Base-by-base conservation (phyloP, 352 stramenopile genomes). In the Phytopythium boreale region DNA sequence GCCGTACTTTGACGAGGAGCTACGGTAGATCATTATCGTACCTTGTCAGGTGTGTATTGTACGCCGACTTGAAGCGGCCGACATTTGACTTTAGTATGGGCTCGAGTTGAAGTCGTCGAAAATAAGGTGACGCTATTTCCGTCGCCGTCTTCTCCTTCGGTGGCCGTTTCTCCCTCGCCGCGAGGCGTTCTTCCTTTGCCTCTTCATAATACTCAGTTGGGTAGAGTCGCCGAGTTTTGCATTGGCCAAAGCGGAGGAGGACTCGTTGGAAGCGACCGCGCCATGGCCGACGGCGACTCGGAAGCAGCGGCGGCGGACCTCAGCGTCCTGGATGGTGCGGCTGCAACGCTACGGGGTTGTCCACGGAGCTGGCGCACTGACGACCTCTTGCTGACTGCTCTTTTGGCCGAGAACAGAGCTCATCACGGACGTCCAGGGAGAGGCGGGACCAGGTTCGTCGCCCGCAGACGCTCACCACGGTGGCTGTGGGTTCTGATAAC, bases 301-400 rank as follows among this genome's bases (percentile, higher is more conserved):
- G 43, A 7, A 22, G 43, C 49, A 52, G 63, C 29, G 22, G 52
- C 51, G 39, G 66, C 68, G 8, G 64, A 68, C 31, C 59, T 80
- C 29, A 72, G 72, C 37, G 68, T 79, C 36, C 61, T 81, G 31
- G 68, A 77, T 53, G 76, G 71, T 79, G 39, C 14, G 58, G 50
- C 34, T 17, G 55, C 4, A 14, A 20, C 15, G 4, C 20, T 19
- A 22, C 24, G 7, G 19, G 8, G 37, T n/a, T 10, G 34, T 39
- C 31, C 34, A 39, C 11, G 6, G 5, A 20, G n/a, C 2, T 20
- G 9, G 10, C 3, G 24, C 51, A 31, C 20, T 29, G 34, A 15
- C n/a, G n/a, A n/a, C n/a, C n/a, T n/a, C 36, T 50, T 37, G 27
- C 12, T 50, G 36, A 22, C n/a, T 7, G 2, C n/a, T 14, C 27